A percentile compares a stretch with the other conserved stretches of the same genome.
Conservation (phyloP, 257 asterid genomes). For the Ilex asprella region DNA sequence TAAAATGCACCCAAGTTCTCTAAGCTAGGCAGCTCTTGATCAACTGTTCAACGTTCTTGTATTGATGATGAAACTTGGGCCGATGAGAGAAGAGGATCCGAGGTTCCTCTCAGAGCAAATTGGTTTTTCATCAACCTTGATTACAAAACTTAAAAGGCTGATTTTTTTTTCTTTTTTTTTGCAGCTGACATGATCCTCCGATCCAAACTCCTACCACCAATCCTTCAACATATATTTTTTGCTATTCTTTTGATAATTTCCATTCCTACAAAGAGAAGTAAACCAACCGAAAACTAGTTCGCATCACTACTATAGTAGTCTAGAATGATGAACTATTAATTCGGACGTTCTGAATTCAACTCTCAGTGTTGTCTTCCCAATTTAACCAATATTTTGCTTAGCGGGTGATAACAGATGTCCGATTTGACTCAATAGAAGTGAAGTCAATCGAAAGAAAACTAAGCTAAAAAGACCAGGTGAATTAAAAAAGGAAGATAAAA, state of each 20-base stretch:
- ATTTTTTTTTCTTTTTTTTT: slow-evolving; percentile 2
- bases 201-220: slow-evolving; percentile 49
- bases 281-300: not conserved
- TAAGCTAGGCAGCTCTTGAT: no score
- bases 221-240: not conserved
- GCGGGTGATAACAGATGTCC: no score
- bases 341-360: no score
- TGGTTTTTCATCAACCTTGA: slow-evolving; percentile 31
- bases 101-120: slow-evolving; percentile 83
- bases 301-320: not conserved
- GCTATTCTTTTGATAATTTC: not conserved
- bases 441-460: not conserved
- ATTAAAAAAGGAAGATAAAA: slow-evolving; percentile 17
- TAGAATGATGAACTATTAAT: no score
- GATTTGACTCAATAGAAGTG: no score
- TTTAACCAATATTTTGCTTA: no score
- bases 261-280: not conserved
- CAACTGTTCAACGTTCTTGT: no score
- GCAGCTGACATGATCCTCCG: slow-evolving; percentile 79
- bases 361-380: no score
- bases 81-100: slow-evolving; percentile 50
- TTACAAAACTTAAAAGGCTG: slow-evolving; percentile 31
- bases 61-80: slow-evolving; percentile 13
- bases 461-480: slow-evolving; percentile 11
- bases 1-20: not conserved